A percentile compares a stretch with the other conserved stretches of the same genome.
Evolutionary conservation across 441 rosid genomes (phyloP).

Genomic region (Jatropha podagrica): DNA sequence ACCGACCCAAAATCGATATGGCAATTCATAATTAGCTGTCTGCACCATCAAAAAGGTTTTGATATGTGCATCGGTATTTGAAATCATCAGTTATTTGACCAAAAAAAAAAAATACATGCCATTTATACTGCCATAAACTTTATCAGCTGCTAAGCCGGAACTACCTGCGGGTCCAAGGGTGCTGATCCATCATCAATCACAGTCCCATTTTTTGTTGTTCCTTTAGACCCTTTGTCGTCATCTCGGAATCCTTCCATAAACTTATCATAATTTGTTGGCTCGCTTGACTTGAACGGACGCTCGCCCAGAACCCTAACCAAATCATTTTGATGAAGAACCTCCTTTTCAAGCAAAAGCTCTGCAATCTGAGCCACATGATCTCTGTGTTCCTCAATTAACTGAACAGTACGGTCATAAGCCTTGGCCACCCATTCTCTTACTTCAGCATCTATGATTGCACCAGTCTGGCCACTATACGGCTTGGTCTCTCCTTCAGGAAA

Average conservation of each 20-base stretch:
- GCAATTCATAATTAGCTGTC: not conserved
- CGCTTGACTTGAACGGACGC: slow-evolving; percentile 51
- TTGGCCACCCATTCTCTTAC: slow-evolving; percentile 60
- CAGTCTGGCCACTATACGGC: slow-evolving; percentile 62
- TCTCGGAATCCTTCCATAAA: slow-evolving; percentile 46
- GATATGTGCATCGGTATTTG: not conserved
- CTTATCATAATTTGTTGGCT: slow-evolving; percentile 57
- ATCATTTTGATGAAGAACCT: slow-evolving; percentile 65
- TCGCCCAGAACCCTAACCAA: slow-evolving; percentile 51
- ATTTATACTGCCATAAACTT: not conserved
- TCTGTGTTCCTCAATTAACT: slow-evolving; percentile 57
- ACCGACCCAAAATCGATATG: not conserved
- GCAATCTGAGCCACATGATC: slow-evolving; percentile 58
- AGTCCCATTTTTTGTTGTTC: slow-evolving; percentile 23
- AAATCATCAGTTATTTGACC: not conserved
- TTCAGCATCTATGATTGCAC: slow-evolving; percentile 55
- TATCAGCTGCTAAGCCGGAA: slow-evolving; percentile 13
- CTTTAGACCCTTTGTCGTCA: slow-evolving; percentile 28
- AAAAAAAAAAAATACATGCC: not conserved
- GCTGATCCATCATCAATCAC: slow-evolving; percentile 36
- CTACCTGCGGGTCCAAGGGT: slow-evolving; percentile 36
- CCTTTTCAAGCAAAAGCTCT: slow-evolving; percentile 60
- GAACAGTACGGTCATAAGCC: slow-evolving; percentile 48
- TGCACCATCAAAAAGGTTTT: not conserved
- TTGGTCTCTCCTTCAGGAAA: slow-evolving; percentile 56